Evolutionary conservation across 1,284 basidiomycete genomes (phyloP), one percentile per base, ranked within the genome.

Genomic region (Malassezia vespertilionis): DNA sequence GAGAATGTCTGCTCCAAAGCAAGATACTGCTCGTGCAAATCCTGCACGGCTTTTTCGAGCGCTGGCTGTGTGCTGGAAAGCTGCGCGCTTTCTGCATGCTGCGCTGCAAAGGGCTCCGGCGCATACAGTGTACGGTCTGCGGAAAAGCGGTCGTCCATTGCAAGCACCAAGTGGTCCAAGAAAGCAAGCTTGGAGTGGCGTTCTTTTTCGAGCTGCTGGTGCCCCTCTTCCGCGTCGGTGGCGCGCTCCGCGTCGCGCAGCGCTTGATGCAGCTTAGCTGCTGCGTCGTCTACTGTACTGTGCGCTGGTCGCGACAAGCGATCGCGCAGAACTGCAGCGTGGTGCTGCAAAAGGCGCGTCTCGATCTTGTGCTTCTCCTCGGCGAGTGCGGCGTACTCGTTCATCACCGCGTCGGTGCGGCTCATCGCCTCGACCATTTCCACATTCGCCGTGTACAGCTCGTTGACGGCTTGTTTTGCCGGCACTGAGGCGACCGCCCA

Each of bases 281-380:
- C 22, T 18, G 20, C 26, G 22, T 21, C 14, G 14, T 18, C 2
- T n/a, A 37, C 20, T 10, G 17, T 14, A 14, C 24, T 11, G 11
- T 11, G 35, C 22, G 2, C 15, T 17, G 8, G 35, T n/a, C 14
- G 15, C 11, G 37, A 4, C 15, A 39, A 21, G 12, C 12, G 37
- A 21, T 39, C 37, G 28, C 37, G 37, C 5, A 51, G 42, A n/a
- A 51, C 48, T 11, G 48, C 48, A 6, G 36, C 21, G 28, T 51
- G 48, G 34, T 44, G 48, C 18, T 24, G 22, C 7, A 51, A 28
- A 10, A 51, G 37, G 15, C 28, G 34, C 8, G 6, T 14, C 24
- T 45, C 20, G 20, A 45, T 32, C 3, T 30, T 21, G 23, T 40
- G 42, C 22, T n/a, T 24, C 4, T 27, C 31, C 9, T 45, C 14